Evolutionary conservation across 2,329 filamentous ascomycete species (phyloP).

Genomic region (Botryotinia globosa): DNA sequence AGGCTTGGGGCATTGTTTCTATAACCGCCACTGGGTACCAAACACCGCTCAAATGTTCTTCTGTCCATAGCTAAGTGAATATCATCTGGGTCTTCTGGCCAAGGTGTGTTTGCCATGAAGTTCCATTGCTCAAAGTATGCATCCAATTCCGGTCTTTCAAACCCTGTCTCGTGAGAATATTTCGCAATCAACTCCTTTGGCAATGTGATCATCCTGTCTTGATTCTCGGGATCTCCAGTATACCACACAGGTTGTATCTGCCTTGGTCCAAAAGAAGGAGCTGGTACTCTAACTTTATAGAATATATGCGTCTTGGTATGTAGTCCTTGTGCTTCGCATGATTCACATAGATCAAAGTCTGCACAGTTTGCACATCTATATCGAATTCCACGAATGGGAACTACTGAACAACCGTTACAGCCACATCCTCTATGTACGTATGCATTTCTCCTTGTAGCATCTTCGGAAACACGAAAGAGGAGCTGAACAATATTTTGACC

Average conservation of each 20-base stretch:
- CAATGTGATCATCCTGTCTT: constrained; percentile 60
- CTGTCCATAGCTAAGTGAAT: constrained; percentile 84
- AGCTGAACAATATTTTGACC: constrained; percentile 82
- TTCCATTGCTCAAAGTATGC: constrained; percentile 97
- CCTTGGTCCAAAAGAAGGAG: constrained; percentile 76
- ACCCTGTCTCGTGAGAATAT: constrained; percentile 68
- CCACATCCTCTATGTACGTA: constrained; percentile 91
- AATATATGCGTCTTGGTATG: constrained; percentile 90
- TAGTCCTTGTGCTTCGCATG: constrained; percentile 74
- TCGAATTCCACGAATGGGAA: constrained; percentile 86
- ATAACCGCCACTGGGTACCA: constrained; percentile 80
- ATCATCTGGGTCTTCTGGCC: constrained; percentile 74
- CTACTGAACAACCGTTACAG: constrained; percentile 84
- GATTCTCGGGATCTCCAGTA: constrained; percentile 72
- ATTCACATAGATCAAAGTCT: constrained; percentile 93
- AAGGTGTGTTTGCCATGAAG: constrained; percentile 84
- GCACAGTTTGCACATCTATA: constrained; percentile 95
- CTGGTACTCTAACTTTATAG: constrained; percentile 90
- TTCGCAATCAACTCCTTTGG: constrained; percentile 64
- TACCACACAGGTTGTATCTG: constrained; percentile 84
- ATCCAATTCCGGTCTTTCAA: constrained; percentile 85
- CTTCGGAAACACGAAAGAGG: constrained; percentile 88
- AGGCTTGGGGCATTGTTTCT: constrained; percentile 78
- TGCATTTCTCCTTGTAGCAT: constrained; percentile 82
- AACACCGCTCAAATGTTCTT: constrained; percentile 86